Evolutionary conservation across 352 stramenopile species (phyloP).

Genomic region (Salisapilia sapeloensis): DNA sequence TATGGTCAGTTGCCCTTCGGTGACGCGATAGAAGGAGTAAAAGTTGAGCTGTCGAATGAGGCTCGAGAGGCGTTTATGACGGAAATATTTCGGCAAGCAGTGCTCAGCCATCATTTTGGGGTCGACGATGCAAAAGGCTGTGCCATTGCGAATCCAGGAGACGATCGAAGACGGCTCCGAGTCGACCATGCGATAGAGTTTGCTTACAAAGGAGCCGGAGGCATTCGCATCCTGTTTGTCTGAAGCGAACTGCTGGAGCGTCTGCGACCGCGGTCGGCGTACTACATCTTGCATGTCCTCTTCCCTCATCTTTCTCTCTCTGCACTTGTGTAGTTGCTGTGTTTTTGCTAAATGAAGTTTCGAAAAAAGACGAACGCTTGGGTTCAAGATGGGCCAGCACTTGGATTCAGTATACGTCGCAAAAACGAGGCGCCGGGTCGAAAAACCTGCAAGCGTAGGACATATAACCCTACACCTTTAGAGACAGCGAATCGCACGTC

Average conservation of each 20-base stretch:
- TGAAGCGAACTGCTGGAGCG: slow-evolving; percentile 21
- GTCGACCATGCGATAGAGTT: slow-evolving; percentile 76
- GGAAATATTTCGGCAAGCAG: slow-evolving; percentile 84
- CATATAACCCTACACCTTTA: too few species aligned
- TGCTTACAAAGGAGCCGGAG: slow-evolving; percentile 72
- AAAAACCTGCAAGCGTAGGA: too few species aligned
- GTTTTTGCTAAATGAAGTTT: too few species aligned
- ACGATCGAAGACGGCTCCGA: slow-evolving; percentile 63
- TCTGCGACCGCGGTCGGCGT: slow-evolving; percentile 26
- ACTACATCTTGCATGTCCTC: too few species aligned
- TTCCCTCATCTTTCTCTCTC: too few species aligned
- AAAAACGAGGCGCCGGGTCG: too few species aligned
- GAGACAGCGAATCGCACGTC: too few species aligned
- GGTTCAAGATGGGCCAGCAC: too few species aligned
- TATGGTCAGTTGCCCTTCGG: slow-evolving; percentile 69
- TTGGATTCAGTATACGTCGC: too few species aligned
- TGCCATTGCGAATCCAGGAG: slow-evolving; percentile 70
- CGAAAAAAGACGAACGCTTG: too few species aligned
- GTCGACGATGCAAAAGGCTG: slow-evolving; percentile 85
- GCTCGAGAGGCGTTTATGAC: slow-evolving; percentile 76
- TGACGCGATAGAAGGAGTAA: slow-evolving; percentile 85
- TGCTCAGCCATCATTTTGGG: slow-evolving; percentile 78
- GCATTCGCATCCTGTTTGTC: neutral
- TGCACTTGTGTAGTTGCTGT: too few species aligned
- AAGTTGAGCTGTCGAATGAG: slow-evolving; percentile 85